Percentiles rank a stretch among this genome's conserved stretches.
Evolutionary conservation across 805 yeast species (phyloP).

Genomic region (Cyberlindnera amylophila): DNA sequence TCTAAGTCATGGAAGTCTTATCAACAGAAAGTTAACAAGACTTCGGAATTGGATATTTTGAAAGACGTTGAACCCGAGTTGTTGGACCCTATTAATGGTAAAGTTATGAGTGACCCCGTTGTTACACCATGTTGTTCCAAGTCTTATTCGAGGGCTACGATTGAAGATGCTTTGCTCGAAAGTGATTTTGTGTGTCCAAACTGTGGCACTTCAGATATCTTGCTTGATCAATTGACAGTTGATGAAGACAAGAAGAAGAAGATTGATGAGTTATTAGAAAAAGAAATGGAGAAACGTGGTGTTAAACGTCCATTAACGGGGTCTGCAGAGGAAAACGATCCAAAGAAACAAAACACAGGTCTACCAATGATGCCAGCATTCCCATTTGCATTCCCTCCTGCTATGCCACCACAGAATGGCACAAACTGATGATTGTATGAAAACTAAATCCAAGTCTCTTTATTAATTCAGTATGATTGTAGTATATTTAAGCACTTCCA

Average conservation of each 20-base stretch:
- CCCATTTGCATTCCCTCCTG: slow-evolving; percentile 12
- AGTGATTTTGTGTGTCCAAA: slow-evolving; percentile 89
- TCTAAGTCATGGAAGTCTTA: slow-evolving; percentile 83
- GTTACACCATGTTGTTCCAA: slow-evolving; percentile 77
- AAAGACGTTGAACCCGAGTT: slow-evolving; percentile 49
- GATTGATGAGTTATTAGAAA: slow-evolving; percentile 48
- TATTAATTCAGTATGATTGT: neutral
- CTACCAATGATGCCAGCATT: slow-evolving; percentile 13
- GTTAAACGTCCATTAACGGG: slow-evolving; percentile 21
- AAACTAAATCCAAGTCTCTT: no score
- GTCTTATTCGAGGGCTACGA: slow-evolving; percentile 53
- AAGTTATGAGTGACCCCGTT: slow-evolving; percentile 67
- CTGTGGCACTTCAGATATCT: slow-evolving; percentile 70
- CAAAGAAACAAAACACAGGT: slow-evolving; percentile 14
- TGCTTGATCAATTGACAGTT: slow-evolving; percentile 63
- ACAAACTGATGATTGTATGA: neutral
- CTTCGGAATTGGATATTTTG: slow-evolving; percentile 25
- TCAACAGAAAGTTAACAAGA: slow-evolving; percentile 52
- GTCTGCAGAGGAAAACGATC: slow-evolving; percentile 10
- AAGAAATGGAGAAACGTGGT: slow-evolving; percentile 31
- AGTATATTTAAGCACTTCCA: slow-evolving; percentile 30
- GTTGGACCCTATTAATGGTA: slow-evolving; percentile 67
- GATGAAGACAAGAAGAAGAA: slow-evolving; percentile 58
- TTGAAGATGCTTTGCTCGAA: slow-evolving; percentile 67
- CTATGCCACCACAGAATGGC: slow-evolving; percentile 5